Base-by-base conservation (phyloP, 148 eudicot species). In the Heliamphora exappendiculata region DNA sequence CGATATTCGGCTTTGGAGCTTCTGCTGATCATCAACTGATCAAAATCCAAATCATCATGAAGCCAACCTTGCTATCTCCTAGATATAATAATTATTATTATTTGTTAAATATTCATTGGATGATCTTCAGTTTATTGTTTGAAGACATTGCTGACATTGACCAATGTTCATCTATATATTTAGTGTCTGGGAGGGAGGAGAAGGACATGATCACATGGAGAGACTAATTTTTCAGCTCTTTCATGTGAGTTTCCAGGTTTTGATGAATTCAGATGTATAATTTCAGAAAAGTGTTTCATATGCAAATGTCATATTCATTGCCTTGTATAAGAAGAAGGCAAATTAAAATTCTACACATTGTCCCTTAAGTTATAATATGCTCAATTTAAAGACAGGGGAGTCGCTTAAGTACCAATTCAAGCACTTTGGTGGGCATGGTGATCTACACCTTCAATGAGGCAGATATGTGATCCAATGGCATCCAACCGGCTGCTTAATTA, bases 1-100 rank as follows among this genome's bases (percentile, higher is more conserved):
- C 36, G 96, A 93, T 72, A 87, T 93, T 57, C 81, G 84, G 20
- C 80, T 93, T 12, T 93, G 98, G 98, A 87, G 82, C 84, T 93
- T 90, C 75, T 78, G 87, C 76, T 91, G 82, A 88, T 67, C 73
- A 28, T 47, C 14, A 7, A n/a, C 9, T 37, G 4, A 51, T 28
- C 5, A 28, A 28, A 0, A 6, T 39, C 16, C 39, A 12, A 34
- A 65, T n/a, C 70, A n/a, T n/a, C n/a, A n/a, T n/a, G n/a, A 67
- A 16, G 16, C 39, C 39, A 39, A n/a, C 45, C n/a, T 7, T 33
- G 33, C 16, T 53, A 13, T 17, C 31, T 14, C 14, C 0, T 12
- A 12, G 7, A 34, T 16, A 47, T 24, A 8, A 36, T 14, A 11
- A 39, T 75, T 33, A 4, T 28, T 58, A 17, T 68, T 10, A 33